Evolutionary conservation across 495 filamentous ascomycete species (phyloP).

Genomic region (Annulohypoxylon maeteangense): DNA sequence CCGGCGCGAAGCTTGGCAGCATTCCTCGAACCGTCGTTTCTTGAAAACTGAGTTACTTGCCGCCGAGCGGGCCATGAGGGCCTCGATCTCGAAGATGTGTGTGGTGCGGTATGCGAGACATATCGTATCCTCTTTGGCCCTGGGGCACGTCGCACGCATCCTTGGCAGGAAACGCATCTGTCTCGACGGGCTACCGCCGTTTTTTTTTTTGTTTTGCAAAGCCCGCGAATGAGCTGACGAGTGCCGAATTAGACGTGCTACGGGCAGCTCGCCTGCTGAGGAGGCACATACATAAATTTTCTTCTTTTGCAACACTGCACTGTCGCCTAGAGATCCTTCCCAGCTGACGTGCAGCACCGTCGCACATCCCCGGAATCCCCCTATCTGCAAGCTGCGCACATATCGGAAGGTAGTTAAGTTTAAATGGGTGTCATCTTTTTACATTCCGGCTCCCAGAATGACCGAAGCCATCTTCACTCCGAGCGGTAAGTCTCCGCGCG

Average conservation of each 20-base stretch:
- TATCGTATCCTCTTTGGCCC: slow-evolving; percentile 5
- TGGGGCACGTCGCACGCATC: slow-evolving; percentile 35
- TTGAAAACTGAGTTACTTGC: not conserved
- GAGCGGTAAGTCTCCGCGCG: slow-evolving; percentile 20
- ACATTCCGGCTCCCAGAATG: slow-evolving; percentile 30
- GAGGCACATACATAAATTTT: slow-evolving; percentile 27
- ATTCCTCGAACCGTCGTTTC: slow-evolving; percentile 27
- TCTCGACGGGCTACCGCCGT: slow-evolving; percentile 28
- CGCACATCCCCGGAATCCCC: slow-evolving; percentile 30
- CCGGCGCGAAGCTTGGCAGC: slow-evolving; percentile 31
- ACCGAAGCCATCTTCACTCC: slow-evolving; percentile 27
- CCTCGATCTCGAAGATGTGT: slow-evolving; percentile 4
- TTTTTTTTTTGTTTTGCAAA: too few relatives aligned
- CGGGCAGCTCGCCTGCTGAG: slow-evolving; percentile 19
- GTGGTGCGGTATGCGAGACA: slow-evolving; percentile 35
- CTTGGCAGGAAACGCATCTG: slow-evolving; percentile 36
- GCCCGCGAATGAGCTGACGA: slow-evolving; percentile 16
- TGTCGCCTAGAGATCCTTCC: slow-evolving; percentile 31
- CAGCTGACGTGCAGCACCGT: slow-evolving; percentile 38
- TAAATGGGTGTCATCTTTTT: slow-evolving; percentile 15
- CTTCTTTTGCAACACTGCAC: slow-evolving; percentile 22
- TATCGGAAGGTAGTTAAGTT: slow-evolving; percentile 36
- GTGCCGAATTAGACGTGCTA: slow-evolving; percentile 16
- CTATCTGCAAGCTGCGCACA: slow-evolving; percentile 23
- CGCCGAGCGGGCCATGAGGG: not conserved